Evolutionary conservation across 495 filamentous ascomycete species (phyloP).

Genomic region (Neurospora sp.): DNA sequence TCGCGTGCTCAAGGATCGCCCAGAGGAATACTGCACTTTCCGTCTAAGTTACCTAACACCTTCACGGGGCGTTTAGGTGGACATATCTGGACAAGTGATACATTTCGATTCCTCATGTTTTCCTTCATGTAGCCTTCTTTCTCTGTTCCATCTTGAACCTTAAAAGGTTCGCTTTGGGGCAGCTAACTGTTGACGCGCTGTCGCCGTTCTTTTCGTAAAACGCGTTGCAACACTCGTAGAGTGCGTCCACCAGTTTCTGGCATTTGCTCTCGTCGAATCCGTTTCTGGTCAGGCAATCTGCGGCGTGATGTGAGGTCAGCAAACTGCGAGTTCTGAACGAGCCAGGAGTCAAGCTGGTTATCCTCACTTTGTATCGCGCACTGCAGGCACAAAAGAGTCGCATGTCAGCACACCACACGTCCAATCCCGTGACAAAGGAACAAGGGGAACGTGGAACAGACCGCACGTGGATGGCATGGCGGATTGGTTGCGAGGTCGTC

Average conservation of each 20-base stretch:
- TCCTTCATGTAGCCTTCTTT: constrained; percentile 25
- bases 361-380: constrained; percentile 78
- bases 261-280: constrained; percentile 86
- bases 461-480: constrained; percentile 82
- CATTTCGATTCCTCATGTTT: constrained; percentile 18
- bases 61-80: constrained; percentile 32
- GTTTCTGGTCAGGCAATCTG: constrained; percentile 76
- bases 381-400: constrained; percentile 24
- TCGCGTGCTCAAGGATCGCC: constrained; percentile 99
- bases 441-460: constrained; percentile 36
- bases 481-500: constrained; percentile 66
- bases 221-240: constrained; percentile 88
- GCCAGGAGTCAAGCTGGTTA: not conserved
- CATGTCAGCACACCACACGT: constrained; percentile 4
- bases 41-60: constrained; percentile 51
- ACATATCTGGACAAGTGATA: constrained; percentile 38
- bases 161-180: constrained; percentile 72
- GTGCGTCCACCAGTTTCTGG: constrained; percentile 66
- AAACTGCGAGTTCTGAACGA: constrained; percentile 5
- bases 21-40: constrained; percentile 64
- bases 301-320: constrained; percentile 4
- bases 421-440: not conserved
- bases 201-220: constrained; percentile 82
- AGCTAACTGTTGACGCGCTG: constrained; percentile 65
- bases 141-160: constrained; percentile 82